phyloP scores from a whole-genome alignment of 1,139 yeast species.

The Sugiyamaella paludigena region DNA sequence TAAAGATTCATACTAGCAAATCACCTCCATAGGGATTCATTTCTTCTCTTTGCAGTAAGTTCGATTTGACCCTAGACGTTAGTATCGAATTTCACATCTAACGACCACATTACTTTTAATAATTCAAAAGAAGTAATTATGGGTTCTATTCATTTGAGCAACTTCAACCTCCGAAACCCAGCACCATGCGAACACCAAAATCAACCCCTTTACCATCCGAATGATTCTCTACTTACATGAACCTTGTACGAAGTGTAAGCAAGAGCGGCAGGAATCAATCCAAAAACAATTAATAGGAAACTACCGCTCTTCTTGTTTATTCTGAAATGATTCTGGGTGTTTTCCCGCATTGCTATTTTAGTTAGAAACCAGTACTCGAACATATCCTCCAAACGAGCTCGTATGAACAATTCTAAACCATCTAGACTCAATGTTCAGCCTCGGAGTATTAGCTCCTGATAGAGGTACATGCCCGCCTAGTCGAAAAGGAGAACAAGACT shows the following conservation, averaged over 20 bases:
- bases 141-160: no score
- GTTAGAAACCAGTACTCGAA: background rate
- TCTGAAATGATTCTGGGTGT: constrained; percentile 35
- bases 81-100: no score
- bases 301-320: constrained; percentile 34
- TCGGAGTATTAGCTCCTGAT: background rate
- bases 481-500: no score
- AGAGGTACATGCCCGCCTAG: no score
- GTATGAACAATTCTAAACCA: background rate
- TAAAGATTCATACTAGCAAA: no score
- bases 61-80: constrained; percentile 32
- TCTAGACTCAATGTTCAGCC: background rate
- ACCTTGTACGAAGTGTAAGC: constrained; percentile 32
- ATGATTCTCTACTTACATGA: constrained; percentile 12
- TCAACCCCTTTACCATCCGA: no score
- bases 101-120: no score
- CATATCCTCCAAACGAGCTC: no score
- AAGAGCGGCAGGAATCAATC: constrained; percentile 35
- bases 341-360: constrained; percentile 32
- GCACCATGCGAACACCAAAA: no score
- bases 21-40: constrained; percentile 32
- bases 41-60: constrained; percentile 33
- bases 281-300: constrained; percentile 35
- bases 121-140: background rate
- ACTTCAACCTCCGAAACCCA: no score